Evolutionary conservation across 2,329 filamentous ascomycete species (phyloP).

Genomic region (Talaromyces marneffei): DNA sequence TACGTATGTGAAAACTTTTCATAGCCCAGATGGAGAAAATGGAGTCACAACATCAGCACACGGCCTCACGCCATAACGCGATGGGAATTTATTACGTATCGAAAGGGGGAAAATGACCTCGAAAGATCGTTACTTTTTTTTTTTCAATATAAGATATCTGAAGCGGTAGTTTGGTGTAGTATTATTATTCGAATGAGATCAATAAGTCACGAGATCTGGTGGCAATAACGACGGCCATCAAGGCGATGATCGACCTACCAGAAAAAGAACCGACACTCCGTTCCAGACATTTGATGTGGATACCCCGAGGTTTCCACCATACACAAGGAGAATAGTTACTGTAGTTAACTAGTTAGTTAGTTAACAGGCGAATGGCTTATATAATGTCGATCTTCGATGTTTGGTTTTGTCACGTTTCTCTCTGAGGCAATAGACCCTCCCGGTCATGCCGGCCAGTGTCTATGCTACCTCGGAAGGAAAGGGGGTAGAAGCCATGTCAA

Average conservation of each 20-base stretch:
- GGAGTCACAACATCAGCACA: not conserved
- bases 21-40: not conserved
- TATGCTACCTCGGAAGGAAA: not conserved
- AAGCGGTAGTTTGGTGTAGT: not conserved
- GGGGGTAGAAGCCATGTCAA: too few species aligned
- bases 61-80: conserved; percentile 1
- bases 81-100: not conserved
- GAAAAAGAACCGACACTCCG: not conserved
- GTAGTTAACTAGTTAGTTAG: too few species aligned
- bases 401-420: not conserved
- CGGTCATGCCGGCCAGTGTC: not conserved
- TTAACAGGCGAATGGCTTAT: too few species aligned
- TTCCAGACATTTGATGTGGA: not conserved
- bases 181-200: not conserved
- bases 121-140: not conserved
- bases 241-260: not conserved
- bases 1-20: not conserved
- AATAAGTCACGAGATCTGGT: not conserved
- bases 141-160: not conserved
- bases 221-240: not conserved
- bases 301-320: not conserved
- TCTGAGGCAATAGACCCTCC: not conserved
- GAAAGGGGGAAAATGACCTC: not conserved
- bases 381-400: not conserved
- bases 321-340: too few species aligned